phyloP scores from a whole-genome alignment of 73 alveolate species.

The Blepharisma japonicum region DNA sequence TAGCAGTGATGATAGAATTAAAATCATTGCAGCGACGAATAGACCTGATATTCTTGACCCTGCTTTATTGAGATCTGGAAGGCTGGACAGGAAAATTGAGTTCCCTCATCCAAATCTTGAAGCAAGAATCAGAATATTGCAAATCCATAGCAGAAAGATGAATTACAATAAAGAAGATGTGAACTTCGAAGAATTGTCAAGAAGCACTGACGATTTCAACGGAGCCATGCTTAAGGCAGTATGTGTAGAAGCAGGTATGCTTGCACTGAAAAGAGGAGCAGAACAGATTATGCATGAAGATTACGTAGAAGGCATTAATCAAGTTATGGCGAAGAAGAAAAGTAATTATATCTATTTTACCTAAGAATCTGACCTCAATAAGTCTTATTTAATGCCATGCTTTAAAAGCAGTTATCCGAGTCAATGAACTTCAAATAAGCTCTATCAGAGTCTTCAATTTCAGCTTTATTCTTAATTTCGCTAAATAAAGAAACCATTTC shows the following conservation, averaged over 20 bases:
- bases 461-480: too few relatives aligned
- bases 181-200: constrained; percentile 94
- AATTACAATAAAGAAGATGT: constrained; percentile 93
- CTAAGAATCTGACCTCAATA: neutral
- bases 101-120: constrained; percentile 99
- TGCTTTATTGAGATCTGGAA: constrained; percentile 98
- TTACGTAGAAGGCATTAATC: constrained; percentile 84
- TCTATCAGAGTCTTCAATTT: too few relatives aligned
- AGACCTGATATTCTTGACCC: constrained; percentile 99
- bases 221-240: constrained; percentile 99
- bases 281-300: constrained; percentile 83
- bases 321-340: constrained; percentile 89
- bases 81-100: constrained; percentile 99
- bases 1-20: constrained; percentile 89
- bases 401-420: too few relatives aligned
- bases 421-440: too few relatives aligned
- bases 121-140: constrained; percentile 96
- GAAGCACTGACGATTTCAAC: constrained; percentile 97
- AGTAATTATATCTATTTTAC: constrained; percentile 75
- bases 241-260: constrained; percentile 99
- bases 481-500: too few relatives aligned
- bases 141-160: constrained; percentile 99
- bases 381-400: too few relatives aligned
- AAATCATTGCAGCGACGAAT: constrained; percentile 92
- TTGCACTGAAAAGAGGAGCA: constrained; percentile 91